Evolutionary conservation across 2,329 filamentous ascomycete species (phyloP).

Genomic region (Stagonosporopsis cucurbitacearum): DNA sequence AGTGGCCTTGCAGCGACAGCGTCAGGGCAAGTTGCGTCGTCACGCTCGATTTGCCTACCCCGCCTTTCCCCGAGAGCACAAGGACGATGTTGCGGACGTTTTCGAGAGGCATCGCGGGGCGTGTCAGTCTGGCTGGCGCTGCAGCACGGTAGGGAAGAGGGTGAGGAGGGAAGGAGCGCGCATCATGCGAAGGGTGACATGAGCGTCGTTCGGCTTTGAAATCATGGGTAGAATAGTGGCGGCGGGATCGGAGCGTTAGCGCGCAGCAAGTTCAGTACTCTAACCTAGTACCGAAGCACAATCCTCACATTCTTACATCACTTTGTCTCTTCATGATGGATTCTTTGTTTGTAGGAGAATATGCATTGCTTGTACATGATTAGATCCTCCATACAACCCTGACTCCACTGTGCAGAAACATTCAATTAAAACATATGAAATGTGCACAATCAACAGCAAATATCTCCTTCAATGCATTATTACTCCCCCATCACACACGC

Average conservation of each 20-base stretch:
- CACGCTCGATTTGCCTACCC: slow-evolving; percentile 97
- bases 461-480: neutral
- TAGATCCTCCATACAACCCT: slow-evolving; percentile 23
- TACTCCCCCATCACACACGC: neutral
- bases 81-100: slow-evolving; percentile 80
- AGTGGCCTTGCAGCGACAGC: slow-evolving; percentile 81
- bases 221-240: slow-evolving; percentile 37
- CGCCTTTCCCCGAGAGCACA: slow-evolving; percentile 94
- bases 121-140: slow-evolving; percentile 35
- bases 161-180: neutral
- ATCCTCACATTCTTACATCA: neutral
- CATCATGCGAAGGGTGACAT: slow-evolving; percentile 24
- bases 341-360: slow-evolving; percentile 2
- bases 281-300: slow-evolving; percentile 3
- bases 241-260: slow-evolving; percentile 34
- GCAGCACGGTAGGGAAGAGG: neutral
- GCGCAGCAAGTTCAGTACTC: slow-evolving; percentile 15
- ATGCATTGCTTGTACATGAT: slow-evolving; percentile 22
- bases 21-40: slow-evolving; percentile 94
- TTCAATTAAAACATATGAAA: slow-evolving; percentile 10
- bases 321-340: neutral
- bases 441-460: neutral
- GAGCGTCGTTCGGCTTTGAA: slow-evolving; percentile 38
- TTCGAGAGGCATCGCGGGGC: slow-evolving; percentile 65
- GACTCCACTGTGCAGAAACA: slow-evolving; percentile 19